phyloP scores from a whole-genome alignment of 1,284 basidiomycete genomes.

The Malassezia yamatoensis region DNA sequence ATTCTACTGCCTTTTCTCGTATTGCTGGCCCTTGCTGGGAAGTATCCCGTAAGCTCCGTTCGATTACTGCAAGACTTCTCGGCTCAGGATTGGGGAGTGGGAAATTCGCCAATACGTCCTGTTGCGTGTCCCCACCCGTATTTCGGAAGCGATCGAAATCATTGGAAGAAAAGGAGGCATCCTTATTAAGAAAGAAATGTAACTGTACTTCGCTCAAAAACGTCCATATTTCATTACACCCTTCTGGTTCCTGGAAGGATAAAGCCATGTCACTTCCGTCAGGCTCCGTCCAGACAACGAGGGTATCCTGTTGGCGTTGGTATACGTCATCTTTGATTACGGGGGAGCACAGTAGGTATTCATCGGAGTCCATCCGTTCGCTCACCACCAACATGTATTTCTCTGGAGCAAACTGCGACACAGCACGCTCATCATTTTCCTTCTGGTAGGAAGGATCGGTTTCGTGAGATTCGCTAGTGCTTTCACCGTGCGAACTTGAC shows the following conservation, averaged over 20 bases:
- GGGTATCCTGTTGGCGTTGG: constrained; percentile 59
- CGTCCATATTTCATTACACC: constrained; percentile 92
- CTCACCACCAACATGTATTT: constrained; percentile 42
- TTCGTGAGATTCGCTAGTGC: constrained; percentile 26
- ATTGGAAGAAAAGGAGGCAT: background rate
- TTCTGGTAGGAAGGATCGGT: constrained; percentile 4
- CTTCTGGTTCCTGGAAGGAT: constrained; percentile 91
- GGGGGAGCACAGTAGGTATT: constrained; percentile 35
- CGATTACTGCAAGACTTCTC: constrained; percentile 45
- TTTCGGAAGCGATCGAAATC: background rate
- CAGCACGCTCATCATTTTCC: no score
- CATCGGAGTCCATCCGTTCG: constrained; percentile 38
- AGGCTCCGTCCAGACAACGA: constrained; percentile 98
- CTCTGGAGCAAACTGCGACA: no score
- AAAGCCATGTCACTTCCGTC: constrained; percentile 88
- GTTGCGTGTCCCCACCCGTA: background rate
- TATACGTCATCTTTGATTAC: constrained; percentile 47
- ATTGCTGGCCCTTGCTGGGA: constrained; percentile 51
- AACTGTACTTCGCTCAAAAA: constrained; percentile 91
- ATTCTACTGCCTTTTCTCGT: constrained; percentile 66
- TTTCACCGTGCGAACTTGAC: constrained; percentile 10
- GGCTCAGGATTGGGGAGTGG: constrained; percentile 46
- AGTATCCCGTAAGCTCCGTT: constrained; percentile 37
- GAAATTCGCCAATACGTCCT: background rate
- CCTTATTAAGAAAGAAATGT: constrained; percentile 53